A percentile compares a stretch with the other conserved stretches of the same genome.
phyloP scores from a whole-genome alignment of 2,329 filamentous ascomycete species.

The Alternaria alternata region DNA sequence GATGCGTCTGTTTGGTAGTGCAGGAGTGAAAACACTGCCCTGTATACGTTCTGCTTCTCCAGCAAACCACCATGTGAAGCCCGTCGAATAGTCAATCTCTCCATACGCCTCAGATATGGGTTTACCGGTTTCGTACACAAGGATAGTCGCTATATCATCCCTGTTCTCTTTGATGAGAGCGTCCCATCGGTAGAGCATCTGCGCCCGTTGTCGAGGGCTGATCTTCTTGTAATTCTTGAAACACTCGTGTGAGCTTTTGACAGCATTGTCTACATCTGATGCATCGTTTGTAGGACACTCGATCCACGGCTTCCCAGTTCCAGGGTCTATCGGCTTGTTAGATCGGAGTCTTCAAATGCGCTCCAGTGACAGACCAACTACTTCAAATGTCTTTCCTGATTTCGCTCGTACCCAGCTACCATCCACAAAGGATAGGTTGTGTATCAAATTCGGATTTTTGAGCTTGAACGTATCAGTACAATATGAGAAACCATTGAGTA shows the following conservation, averaged over 20 bases:
- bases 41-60: slow-evolving; percentile 70
- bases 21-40: slow-evolving; percentile 67
- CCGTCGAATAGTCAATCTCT: slow-evolving; percentile 62
- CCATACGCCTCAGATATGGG: slow-evolving; percentile 61
- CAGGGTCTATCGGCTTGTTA: slow-evolving; percentile 56
- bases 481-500: neutral
- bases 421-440: slow-evolving; percentile 61
- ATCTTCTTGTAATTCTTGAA: slow-evolving; percentile 68
- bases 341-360: neutral
- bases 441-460: slow-evolving; percentile 63
- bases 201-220: slow-evolving; percentile 68
- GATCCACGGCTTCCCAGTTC: slow-evolving; percentile 59
- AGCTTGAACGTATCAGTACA: slow-evolving; percentile 51
- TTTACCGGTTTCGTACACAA: slow-evolving; percentile 68
- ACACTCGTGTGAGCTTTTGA: slow-evolving; percentile 66
- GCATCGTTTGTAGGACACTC: slow-evolving; percentile 58
- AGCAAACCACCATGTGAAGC: slow-evolving; percentile 66
- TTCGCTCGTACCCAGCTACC: slow-evolving; percentile 65
- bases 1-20: slow-evolving; percentile 69
- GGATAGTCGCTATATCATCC: slow-evolving; percentile 69
- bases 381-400: slow-evolving; percentile 65
- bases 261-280: slow-evolving; percentile 69
- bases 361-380: slow-evolving; percentile 55
- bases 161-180: slow-evolving; percentile 67
- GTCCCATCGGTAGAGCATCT: slow-evolving; percentile 72